These are phyloP conservation scores for Candolleomyces aberdarensis DNA, from an alignment of 768 basidiomycete genomes.

Conservation along the genomic window DNA sequence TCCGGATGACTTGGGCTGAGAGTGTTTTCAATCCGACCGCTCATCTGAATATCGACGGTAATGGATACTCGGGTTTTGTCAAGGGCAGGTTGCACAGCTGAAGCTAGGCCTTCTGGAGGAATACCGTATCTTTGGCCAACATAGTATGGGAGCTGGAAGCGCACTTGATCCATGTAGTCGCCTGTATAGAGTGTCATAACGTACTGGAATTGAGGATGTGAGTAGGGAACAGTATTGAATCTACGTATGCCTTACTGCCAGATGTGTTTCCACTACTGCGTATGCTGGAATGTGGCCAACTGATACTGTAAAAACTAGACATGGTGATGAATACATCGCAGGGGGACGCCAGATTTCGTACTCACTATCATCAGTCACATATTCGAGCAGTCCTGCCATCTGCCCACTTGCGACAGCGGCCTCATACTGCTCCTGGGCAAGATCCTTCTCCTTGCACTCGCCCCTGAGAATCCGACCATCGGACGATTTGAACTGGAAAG, in stretches of 20 bases:
- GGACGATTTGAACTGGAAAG: constrained; percentile 45
- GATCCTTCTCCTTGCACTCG: constrained; percentile 44
- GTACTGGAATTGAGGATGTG: constrained; percentile 29
- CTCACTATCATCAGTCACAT: constrained; percentile 52
- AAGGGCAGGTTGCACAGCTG: constrained; percentile 17
- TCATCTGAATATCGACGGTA: constrained; percentile 45
- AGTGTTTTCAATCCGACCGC: constrained; percentile 37
- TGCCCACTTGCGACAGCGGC: constrained; percentile 37
- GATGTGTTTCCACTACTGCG: constrained; percentile 33
- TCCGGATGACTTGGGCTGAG: constrained; percentile 43
- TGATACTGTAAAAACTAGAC: constrained; percentile 55
- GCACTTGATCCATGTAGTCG: constrained; percentile 42
- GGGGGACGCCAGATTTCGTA: neutral
- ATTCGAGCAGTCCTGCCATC: constrained; percentile 43
- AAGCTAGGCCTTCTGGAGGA: constrained; percentile 35
- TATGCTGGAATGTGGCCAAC: constrained; percentile 48
- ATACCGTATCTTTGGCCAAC: constrained; percentile 53
- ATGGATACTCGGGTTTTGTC: constrained; percentile 36
- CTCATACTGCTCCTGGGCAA: constrained; percentile 39
- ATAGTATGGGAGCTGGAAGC: constrained; percentile 51
- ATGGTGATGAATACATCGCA: neutral
- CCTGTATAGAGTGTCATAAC: constrained; percentile 53
- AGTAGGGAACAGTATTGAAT: neutral
- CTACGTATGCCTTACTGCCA: constrained; percentile 36
- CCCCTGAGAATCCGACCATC: constrained; percentile 44